phyloP scores from a whole-genome alignment of 768 basidiomycete species.

The Baorangia bicolor region DNA sequence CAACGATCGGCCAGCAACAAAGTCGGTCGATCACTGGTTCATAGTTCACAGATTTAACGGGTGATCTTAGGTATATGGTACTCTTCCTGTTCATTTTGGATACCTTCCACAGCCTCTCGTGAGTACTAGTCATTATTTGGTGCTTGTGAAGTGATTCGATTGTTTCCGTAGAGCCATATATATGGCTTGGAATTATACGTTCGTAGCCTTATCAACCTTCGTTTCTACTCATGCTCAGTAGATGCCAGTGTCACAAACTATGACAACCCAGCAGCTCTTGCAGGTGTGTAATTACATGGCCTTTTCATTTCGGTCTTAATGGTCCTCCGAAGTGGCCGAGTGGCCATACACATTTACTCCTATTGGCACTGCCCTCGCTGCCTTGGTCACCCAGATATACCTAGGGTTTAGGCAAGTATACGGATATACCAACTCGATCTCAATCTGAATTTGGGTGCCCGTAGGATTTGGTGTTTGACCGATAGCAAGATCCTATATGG shows the following conservation, averaged over 20 bases:
- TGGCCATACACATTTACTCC: conserved; percentile 56
- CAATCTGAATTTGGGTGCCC: too few species aligned
- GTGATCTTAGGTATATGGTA: conserved; percentile 9
- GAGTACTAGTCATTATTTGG: not conserved
- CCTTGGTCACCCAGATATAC: conserved; percentile 50
- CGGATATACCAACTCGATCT: not conserved
- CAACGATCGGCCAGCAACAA: conserved; percentile 11
- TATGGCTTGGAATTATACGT: conserved; percentile 21
- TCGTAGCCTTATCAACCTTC: not conserved
- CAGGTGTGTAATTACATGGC: not conserved
- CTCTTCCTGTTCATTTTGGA: conserved; percentile 15
- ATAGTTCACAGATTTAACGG: not conserved
- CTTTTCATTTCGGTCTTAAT: not conserved
- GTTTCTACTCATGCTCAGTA: not conserved
- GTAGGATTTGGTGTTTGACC: not conserved
- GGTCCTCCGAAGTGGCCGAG: conserved; percentile 2
- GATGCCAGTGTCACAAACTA: not conserved
- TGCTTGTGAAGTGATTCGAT: not conserved
- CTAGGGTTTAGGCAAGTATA: conserved; percentile 42
- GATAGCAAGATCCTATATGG: not conserved
- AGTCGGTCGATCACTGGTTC: not conserved
- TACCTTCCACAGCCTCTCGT: conserved; percentile 19
- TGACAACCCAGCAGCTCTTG: not conserved
- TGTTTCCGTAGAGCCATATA: conserved; percentile 14
- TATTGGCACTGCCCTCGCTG: conserved; percentile 45